These are phyloP conservation scores for Trifolium repens DNA, from an alignment of 306 rosid species.

Conservation along the genomic window DNA sequence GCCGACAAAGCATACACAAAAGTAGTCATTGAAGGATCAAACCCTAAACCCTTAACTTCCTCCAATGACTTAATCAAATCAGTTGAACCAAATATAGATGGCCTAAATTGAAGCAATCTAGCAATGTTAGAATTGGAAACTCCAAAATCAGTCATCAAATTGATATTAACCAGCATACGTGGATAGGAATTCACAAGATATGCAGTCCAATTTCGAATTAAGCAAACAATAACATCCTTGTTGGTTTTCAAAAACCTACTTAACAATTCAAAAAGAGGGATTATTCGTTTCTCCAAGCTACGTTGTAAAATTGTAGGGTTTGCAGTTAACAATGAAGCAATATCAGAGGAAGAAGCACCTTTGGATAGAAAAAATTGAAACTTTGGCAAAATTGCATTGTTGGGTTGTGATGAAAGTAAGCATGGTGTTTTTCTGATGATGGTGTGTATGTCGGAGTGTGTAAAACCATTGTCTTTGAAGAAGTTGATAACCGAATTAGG, in stretches of 20 bases:
- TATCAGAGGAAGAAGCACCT: not conserved
- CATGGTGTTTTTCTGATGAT: not conserved
- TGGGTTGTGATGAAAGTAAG: not conserved
- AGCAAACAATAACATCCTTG: not conserved
- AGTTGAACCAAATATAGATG: not conserved
- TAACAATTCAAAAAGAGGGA: not conserved
- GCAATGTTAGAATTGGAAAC: not conserved
- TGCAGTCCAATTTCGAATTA: not conserved
- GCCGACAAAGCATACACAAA: constrained; percentile 43
- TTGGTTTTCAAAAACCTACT: not conserved
- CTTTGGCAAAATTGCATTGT: not conserved
- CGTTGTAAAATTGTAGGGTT: not conserved
- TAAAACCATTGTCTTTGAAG: too few relatives aligned
- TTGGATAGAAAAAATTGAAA: not conserved
- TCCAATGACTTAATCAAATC: constrained; percentile 30
- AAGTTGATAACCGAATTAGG: too few relatives aligned
- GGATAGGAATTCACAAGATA: not conserved
- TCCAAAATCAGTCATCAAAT: constrained; percentile 14
- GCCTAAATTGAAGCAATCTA: not conserved
- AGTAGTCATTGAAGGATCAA: constrained; percentile 35
- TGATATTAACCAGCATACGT: not conserved
- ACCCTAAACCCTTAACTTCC: constrained; percentile 55
- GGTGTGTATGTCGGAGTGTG: too few relatives aligned
- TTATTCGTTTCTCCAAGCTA: not conserved
- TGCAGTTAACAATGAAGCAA: not conserved